Base-by-base conservation (phyloP, 345 rosid species). In the Euphorbia pulcherrima region DNA sequence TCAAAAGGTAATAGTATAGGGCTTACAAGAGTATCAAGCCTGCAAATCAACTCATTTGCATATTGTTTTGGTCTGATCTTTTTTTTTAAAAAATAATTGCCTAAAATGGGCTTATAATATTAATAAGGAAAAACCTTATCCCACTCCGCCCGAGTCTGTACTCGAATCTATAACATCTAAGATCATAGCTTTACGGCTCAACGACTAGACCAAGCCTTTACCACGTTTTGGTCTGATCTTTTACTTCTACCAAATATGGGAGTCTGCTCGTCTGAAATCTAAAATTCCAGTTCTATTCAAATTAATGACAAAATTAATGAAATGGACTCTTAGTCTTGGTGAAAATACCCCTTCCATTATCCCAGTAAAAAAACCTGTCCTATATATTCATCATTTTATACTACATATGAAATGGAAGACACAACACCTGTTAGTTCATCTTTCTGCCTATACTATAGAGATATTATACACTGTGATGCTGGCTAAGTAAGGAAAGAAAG, bases 301-400 rank as follows among this genome's bases (percentile, higher is more conserved):
- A 44, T 12, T 44, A 44, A 44, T 44, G 16, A 44, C 17, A 44
- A 8, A 12, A 59, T 5, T 1, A 59, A 59, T 27, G 28, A 29
- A 1, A 29, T 13, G 20, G 20, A 28, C 1, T 57, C 8, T 18
- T 1, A 44, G 16, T 6, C 50, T 44, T 44, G 16, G 16, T 29
- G 3, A 47, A 18, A 21, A 28, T 26, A 8, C 44, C 62, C 5
- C 33, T 69, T 61, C 60, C 60, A 70, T 51, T 51, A 64, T 68
- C 39, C 17, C 21, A 46, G 57, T 27, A 29, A 33, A 44, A n/a
- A 9, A n/a, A n/a, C n/a, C 39, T 39, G 5, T 52, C 46, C 67
- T 12, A 71, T 53, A 21, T 53, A 53, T 72, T 71, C 62, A 41
- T 47, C 76, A 64, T 64, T 53, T 35, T 74, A 82, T 77, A 54